These are phyloP conservation scores for Punica granatum DNA, from an alignment of 345 rosid genomes.

Conservation along the genomic window DNA sequence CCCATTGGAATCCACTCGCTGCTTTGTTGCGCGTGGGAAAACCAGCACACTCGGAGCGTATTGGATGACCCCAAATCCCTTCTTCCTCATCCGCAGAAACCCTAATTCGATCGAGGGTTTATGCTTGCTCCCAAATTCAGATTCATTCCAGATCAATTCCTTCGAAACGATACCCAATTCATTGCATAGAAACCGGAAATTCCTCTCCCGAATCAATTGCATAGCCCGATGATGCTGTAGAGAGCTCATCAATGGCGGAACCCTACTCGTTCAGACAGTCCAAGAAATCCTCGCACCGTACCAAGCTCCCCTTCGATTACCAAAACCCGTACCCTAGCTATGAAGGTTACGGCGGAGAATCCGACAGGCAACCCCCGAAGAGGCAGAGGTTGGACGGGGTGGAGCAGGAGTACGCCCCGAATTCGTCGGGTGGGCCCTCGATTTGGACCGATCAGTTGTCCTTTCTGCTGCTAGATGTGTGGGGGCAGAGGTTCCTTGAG, in stretches of 20 bases:
- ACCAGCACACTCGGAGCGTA: not conserved
- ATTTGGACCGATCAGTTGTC: constrained; percentile 36
- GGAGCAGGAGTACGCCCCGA: constrained; percentile 20
- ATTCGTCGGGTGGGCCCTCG: constrained; percentile 2
- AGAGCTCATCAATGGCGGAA: constrained; percentile 14
- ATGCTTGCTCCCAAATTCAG: not conserved
- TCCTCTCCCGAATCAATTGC: not conserved
- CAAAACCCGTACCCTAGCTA: constrained; percentile 1
- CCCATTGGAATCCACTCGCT: not conserved
- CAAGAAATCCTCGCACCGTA: constrained; percentile 10
- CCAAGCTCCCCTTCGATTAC: constrained; percentile 16
- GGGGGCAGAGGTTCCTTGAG: constrained; percentile 54
- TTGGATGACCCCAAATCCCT: no score
- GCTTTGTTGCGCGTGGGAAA: not conserved
- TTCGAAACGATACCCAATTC: not conserved
- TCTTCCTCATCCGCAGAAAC: not conserved
- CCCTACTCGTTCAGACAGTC: constrained; percentile 24
- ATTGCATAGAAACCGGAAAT: not conserved
- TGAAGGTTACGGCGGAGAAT: constrained; percentile 14
- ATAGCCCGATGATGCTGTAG: not conserved
- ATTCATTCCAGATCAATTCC: not conserved
- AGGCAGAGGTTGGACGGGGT: constrained; percentile 27
- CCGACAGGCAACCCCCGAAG: constrained; percentile 27
- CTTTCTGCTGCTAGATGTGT: constrained; percentile 39
- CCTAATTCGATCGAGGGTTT: not conserved